Percentiles rank a stretch among this genome's conserved stretches.
phyloP scores from a whole-genome alignment of 345 rosid genomes.

The Cochlearia excelsa region DNA sequence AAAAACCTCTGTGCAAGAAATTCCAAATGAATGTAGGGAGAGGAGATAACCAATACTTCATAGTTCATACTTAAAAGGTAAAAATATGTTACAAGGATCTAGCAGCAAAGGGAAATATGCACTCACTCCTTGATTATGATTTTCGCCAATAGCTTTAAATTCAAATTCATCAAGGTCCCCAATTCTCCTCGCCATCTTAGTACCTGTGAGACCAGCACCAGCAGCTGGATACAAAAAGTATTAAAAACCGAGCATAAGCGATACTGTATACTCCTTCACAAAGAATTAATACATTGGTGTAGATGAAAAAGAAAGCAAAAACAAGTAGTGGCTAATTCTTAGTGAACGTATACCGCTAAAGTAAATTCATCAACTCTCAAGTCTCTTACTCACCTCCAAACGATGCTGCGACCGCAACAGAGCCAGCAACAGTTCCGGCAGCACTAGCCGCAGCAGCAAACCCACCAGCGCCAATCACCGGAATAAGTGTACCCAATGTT shows the following conservation, averaged over 20 bases:
- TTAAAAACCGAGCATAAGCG: constrained; percentile 7
- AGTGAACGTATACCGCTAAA: constrained; percentile 17
- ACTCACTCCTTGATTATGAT: constrained; percentile 63
- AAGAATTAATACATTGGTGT: constrained; percentile 2
- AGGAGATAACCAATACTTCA: constrained; percentile 1
- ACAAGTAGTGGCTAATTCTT: constrained; percentile 19
- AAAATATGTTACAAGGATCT: constrained; percentile 11
- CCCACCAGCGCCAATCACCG: constrained; percentile 95
- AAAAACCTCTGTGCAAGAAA: constrained; percentile 12
- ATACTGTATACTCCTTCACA: neutral
- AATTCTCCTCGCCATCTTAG: constrained; percentile 89
- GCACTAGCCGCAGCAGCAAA: constrained; percentile 98
- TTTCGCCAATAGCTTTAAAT: constrained; percentile 77
- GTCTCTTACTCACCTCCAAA: constrained; percentile 79
- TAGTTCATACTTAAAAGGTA: constrained; percentile 7
- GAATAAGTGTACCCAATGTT: constrained; percentile 79
- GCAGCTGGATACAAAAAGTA: constrained; percentile 55
- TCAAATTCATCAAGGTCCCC: constrained; percentile 92
- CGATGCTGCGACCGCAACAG: constrained; percentile 98
- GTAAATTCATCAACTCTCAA: constrained; percentile 18
- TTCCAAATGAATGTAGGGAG: neutral
- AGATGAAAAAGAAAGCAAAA: constrained; percentile 28
- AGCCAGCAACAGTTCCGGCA: constrained; percentile 94
- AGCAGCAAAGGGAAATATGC: constrained; percentile 6
- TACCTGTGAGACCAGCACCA: constrained; percentile 98